A percentile compares a stretch with the other conserved stretches of the same genome.
phyloP scores from a whole-genome alignment of 306 rosid genomes.

The Casuarina equisetifolia region DNA sequence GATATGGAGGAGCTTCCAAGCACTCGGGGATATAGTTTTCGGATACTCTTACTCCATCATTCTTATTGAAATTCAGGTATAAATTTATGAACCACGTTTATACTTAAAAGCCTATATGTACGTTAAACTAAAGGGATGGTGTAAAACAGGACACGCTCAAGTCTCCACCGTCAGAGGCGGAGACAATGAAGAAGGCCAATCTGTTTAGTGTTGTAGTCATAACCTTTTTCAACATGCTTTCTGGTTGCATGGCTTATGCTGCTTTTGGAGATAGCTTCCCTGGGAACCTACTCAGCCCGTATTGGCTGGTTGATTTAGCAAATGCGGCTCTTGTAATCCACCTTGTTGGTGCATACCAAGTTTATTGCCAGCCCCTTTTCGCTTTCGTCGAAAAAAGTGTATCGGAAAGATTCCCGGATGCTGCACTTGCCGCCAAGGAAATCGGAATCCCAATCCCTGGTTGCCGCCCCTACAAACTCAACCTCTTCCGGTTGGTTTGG shows the following conservation, averaged over 20 bases:
- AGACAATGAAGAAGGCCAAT: conserved; percentile 68
- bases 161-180: conserved; percentile 66
- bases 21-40: conserved; percentile 82
- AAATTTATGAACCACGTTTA: not conserved
- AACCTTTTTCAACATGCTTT: conserved; percentile 70
- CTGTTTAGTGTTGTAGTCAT: conserved; percentile 47
- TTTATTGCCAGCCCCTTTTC: conserved; percentile 65
- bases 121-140: not conserved
- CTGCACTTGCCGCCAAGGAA: conserved; percentile 43
- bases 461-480: conserved; percentile 21
- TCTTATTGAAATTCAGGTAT: conserved; percentile 88
- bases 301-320: conserved; percentile 75
- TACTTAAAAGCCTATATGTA: not conserved
- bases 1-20: conserved; percentile 75
- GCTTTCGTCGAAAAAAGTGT: conserved; percentile 52
- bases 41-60: conserved; percentile 74
- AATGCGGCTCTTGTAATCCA: conserved; percentile 71
- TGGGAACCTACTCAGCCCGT: conserved; percentile 71
- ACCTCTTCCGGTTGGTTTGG: conserved; percentile 59
- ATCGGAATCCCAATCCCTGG: conserved; percentile 33
- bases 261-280: conserved; percentile 74
- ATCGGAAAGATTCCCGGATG: conserved; percentile 37
- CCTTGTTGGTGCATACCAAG: conserved; percentile 82
- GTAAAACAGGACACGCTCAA: conserved; percentile 59
- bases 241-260: conserved; percentile 72